Conservation (phyloP, 495 filamentous ascomycete species). For the Elasticomyces elasticus region DNA sequence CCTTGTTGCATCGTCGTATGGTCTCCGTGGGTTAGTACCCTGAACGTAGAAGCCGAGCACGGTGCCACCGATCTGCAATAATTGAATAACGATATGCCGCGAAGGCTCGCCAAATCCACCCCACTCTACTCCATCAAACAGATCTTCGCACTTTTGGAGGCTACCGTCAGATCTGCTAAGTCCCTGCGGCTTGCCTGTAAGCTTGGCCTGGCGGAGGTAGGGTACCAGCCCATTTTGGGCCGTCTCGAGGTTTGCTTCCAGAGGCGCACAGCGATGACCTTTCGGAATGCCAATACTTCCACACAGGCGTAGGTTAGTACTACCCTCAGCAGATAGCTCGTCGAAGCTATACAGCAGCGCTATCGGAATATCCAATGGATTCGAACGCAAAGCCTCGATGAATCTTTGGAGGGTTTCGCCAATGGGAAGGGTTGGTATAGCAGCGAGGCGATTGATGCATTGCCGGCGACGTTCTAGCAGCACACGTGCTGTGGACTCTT, state of each 20-base stretch:
- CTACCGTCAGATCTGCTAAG: background rate
- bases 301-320: background rate
- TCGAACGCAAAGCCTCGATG: background rate
- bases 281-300: slow-evolving; percentile 7
- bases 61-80: background rate
- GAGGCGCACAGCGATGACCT: background rate
- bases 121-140: slow-evolving; percentile 1
- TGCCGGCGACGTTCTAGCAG: slow-evolving; percentile 26
- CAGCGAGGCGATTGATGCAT: background rate
- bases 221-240: background rate
- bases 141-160: background rate
- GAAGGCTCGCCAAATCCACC: background rate
- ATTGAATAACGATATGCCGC: background rate
- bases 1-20: slow-evolving; percentile 6
- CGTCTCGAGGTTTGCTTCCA: background rate
- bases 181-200: background rate
- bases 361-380: slow-evolving; percentile 7
- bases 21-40: slow-evolving; percentile 7
- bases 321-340: background rate
- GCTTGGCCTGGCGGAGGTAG: slow-evolving; percentile 1
- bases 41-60: slow-evolving; percentile 8
- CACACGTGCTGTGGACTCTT: slow-evolving; percentile 28
- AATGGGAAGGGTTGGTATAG: background rate
- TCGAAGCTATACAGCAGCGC: slow-evolving; percentile 8
- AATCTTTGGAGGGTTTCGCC: background rate